Percentiles rank a stretch among this genome's conserved stretches.
These are phyloP conservation scores for Liriodendron chinense DNA, from an alignment of 164 flowering plant genomes.

Conservation along the genomic window DNA sequence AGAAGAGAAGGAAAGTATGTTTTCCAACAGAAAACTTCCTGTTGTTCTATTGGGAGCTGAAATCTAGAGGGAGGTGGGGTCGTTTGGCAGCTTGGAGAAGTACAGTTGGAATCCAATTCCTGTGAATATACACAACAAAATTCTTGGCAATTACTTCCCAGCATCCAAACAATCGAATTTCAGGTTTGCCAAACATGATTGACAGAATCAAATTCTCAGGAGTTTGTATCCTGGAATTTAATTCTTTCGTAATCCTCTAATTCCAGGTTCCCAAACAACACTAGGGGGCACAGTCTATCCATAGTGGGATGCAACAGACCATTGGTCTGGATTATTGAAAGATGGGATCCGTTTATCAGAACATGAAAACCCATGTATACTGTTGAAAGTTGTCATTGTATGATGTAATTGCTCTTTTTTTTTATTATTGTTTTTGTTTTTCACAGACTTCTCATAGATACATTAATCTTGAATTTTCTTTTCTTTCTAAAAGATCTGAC, in stretches of 20 bases:
- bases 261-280: no score
- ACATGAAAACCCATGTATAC: neutral
- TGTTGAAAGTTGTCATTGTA: neutral
- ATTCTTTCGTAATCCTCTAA: no score
- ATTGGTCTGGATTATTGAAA: neutral
- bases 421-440: no score
- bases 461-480: neutral
- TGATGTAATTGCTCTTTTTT: neutral
- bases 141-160: neutral
- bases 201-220: neutral
- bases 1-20: neutral
- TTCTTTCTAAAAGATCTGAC: neutral
- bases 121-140: no score
- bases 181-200: neutral
- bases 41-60: neutral
- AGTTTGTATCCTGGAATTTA: no score
- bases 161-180: neutral
- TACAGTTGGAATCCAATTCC: neutral
- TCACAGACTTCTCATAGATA: neutral
- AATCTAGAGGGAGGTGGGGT: no score
- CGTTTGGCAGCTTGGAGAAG: neutral
- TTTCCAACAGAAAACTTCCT: neutral
- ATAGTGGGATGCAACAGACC: neutral
- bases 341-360: neutral
- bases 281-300: no score